Base-by-base conservation (phyloP, 495 filamentous ascomycete species). In the Xylaria telfairii region DNA sequence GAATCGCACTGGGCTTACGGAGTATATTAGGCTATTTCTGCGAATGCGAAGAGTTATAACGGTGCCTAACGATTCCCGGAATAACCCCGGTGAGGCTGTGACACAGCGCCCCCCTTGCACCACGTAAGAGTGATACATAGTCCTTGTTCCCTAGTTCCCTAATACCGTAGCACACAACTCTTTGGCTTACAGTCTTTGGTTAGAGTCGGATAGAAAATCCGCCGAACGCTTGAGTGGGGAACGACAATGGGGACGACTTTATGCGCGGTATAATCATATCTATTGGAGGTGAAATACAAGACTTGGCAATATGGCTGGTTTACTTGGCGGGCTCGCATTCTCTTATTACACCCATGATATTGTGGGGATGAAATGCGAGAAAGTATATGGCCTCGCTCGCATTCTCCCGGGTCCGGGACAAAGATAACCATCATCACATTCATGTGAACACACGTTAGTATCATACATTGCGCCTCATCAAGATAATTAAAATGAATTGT, bases 361-460 rank as follows among this genome's bases (percentile, higher is more conserved):
- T 37, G 54, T 37, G 54, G 54, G 54, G 54, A 32, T 57, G 30
- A 32, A 32, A 57, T 53, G 54, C 54, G 28, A 32, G 54, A 32
- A 30, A 37, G 13, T 26, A 26, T 53, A 53, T 53, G 47, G 47
- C 47, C 47, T 24, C 47, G 24, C 10, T 53, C 47, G 47, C 47
- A 53, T 53, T 53, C 47, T 2, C 13, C 21, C 21, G 10, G 39
- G 7, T 12, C 15, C 15, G 15, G 42, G 42, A 10, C n/a, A 4
- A 26, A 26, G 49, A 15, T 9, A 28, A 53, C 21, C 49, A 53
- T 24, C 1, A 28, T 28, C 21, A 28, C 49, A 53, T 24, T 15
- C 1, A 28, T 1, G 10, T 26, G 26, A 26, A 12, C 15, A 15
- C 49, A 12, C 49, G 21, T 53, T 24, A 53, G 6, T 53, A 53